phyloP scores from a whole-genome alignment of 2,329 filamentous ascomycete genomes.

The Balansia obtecta region DNA sequence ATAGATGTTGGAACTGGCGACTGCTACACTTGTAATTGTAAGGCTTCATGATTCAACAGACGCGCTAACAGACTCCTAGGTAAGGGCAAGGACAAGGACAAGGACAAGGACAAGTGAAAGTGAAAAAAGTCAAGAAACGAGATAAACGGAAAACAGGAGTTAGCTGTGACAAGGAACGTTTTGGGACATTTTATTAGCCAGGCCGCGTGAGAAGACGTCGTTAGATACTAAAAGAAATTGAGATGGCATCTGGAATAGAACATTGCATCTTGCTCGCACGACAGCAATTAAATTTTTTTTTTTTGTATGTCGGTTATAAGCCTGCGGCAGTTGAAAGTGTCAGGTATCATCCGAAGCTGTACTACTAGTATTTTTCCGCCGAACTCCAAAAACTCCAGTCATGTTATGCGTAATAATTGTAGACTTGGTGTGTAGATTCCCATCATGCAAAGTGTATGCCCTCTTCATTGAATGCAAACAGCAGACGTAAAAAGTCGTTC shows the following conservation, averaged over 20 bases:
- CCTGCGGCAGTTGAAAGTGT: neutral
- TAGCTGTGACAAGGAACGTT: neutral
- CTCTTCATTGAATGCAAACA: slow-evolving; percentile 77
- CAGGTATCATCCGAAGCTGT: neutral
- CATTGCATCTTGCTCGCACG: no score
- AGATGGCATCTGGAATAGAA: neutral
- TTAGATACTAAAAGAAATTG: neutral
- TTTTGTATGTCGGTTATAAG: no score
- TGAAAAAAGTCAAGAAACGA: neutral
- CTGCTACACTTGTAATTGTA: slow-evolving; percentile 15
- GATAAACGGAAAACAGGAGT: neutral
- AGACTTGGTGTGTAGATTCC: neutral
- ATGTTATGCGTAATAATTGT: neutral
- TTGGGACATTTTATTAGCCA: neutral
- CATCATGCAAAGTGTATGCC: slow-evolving; percentile 75
- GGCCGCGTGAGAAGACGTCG: neutral
- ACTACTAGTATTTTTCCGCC: neutral
- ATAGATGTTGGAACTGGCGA: slow-evolving; percentile 13
- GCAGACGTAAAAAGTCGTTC: slow-evolving; percentile 74
- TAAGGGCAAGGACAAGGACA: neutral
- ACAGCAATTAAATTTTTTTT: no score
- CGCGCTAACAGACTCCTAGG: neutral
- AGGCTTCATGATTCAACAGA: slow-evolving; percentile 10
- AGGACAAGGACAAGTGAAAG: neutral
- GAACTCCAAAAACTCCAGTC: neutral